Evolutionary conservation across 495 filamentous ascomycete genomes (phyloP).

Genomic region (Tuber borchii): DNA sequence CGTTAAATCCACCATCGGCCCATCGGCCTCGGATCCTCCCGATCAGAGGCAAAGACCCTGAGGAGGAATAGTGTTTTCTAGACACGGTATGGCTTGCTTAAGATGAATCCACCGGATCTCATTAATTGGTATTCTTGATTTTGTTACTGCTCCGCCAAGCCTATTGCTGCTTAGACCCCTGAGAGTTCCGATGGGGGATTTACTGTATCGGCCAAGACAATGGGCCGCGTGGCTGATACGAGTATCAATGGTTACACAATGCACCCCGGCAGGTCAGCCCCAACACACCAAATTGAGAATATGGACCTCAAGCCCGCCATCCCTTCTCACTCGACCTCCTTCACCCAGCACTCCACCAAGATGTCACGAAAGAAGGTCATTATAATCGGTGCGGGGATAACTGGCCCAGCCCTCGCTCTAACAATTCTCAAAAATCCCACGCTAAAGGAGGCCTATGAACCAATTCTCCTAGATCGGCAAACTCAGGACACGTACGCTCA

Average conservation of each 20-base stretch:
- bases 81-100: too few relatives aligned
- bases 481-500: slow-evolving; percentile 8
- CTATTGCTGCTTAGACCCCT: too few relatives aligned
- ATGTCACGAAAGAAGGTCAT: slow-evolving; percentile 4
- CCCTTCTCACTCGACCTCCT: neutral
- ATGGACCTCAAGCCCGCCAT: neutral
- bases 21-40: too few relatives aligned
- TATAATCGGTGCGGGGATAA: slow-evolving; percentile 26
- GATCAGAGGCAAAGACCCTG: too few relatives aligned
- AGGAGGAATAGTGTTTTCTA: too few relatives aligned
- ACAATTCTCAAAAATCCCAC: slow-evolving; percentile 22
- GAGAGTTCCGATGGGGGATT: too few relatives aligned
- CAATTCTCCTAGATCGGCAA: slow-evolving; percentile 30
- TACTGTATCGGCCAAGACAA: neutral
- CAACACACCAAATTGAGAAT: neutral
- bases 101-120: too few relatives aligned
- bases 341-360: neutral
- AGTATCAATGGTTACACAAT: neutral
- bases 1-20: too few relatives aligned
- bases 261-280: neutral
- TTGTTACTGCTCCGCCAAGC: too few relatives aligned
- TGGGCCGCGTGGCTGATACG: neutral
- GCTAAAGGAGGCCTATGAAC: slow-evolving; percentile 13
- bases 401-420: slow-evolving; percentile 29
- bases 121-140: too few relatives aligned